Base-by-base conservation (phyloP, 148 eudicot species). In the Silene latifolia region DNA sequence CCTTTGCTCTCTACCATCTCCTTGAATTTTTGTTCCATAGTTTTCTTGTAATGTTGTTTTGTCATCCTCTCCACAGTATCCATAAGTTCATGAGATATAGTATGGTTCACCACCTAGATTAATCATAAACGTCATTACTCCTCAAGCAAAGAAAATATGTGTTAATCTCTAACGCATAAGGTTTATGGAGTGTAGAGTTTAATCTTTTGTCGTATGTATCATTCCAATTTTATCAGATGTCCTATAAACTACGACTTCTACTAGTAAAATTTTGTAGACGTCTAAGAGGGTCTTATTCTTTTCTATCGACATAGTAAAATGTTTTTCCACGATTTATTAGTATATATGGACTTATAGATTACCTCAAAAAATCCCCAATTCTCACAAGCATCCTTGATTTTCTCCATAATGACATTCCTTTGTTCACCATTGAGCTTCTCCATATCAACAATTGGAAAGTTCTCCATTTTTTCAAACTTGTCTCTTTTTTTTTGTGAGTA, bases 331-430 rank as follows among this genome's bases (percentile, higher is more conserved):
- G 1, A 51, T 51, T 13, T 39, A 7, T 7, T 39, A 39, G 8
- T 39, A 39, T 39, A 39, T 5, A 39, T 39, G 44, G 44, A 23
- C 5, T 11, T 60, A 6, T 72, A 35, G 18, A 61, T 60, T 83
- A 89, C 91, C 91, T 89, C 91, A 65, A 89, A 86, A 71, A 89
- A 89, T 14, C 91, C 91, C 93, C 93, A 89, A 20, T 89, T 88
- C 64, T 88, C 88, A 63, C 93, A 89, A 73, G 93, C 93, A 83
- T 87, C 89, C 29, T 82, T 83, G 63, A 89, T 86, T 57, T 63
- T 69, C 25, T 85, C 85, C 91, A 89, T 83, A 7, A 78, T 75
- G 25, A 71, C 63, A 68, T 51, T 76, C 77, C 89, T 87, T 63
- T 83, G 83, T 15, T 82, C 82, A 67, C 88, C 88, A 76, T 81